Conservation (phyloP, 2,329 filamentous ascomycete species). For the Fusarium neocosmosporiellum region DNA sequence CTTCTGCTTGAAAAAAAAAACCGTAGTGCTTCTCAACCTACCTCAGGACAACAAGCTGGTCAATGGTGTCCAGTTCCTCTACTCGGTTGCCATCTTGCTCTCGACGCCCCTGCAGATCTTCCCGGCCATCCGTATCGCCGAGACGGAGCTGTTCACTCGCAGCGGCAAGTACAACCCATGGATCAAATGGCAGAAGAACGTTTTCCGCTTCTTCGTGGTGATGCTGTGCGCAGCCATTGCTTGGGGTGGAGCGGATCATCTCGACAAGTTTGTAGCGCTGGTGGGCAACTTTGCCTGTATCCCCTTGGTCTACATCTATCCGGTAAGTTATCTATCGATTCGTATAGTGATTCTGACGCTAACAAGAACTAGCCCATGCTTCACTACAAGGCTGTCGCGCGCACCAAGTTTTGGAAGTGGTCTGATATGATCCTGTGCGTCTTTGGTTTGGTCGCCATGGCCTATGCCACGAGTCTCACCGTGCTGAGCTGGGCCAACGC, state of each 20-base stretch:
- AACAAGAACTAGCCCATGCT: constrained; percentile 79
- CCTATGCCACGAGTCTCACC: constrained; percentile 90
- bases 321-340: constrained; percentile 69
- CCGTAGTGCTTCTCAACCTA: constrained; percentile 94
- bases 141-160: constrained; percentile 91
- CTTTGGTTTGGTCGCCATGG: constrained; percentile 88
- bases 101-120: constrained; percentile 97
- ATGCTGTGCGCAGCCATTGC: constrained; percentile 87
- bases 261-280: constrained; percentile 97
- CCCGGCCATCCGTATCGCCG: constrained; percentile 95
- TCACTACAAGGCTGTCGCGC: constrained; percentile 85
- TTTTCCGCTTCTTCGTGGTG: constrained; percentile 94
- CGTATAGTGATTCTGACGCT: constrained; percentile 33
- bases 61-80: constrained; percentile 95
- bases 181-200: constrained; percentile 99
- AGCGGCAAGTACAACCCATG: constrained; percentile 98
- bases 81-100: constrained; percentile 96
- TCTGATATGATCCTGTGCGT: constrained; percentile 81
- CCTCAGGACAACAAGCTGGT: constrained; percentile 96
- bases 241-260: constrained; percentile 90
- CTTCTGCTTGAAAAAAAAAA: no score
- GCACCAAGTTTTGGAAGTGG: constrained; percentile 72
- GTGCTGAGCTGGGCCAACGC: constrained; percentile 85
- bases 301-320: constrained; percentile 96
- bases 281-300: constrained; percentile 99